These are phyloP conservation scores for Rhazya stricta DNA, from an alignment of 257 asterid genomes.

Conservation along the genomic window DNA sequence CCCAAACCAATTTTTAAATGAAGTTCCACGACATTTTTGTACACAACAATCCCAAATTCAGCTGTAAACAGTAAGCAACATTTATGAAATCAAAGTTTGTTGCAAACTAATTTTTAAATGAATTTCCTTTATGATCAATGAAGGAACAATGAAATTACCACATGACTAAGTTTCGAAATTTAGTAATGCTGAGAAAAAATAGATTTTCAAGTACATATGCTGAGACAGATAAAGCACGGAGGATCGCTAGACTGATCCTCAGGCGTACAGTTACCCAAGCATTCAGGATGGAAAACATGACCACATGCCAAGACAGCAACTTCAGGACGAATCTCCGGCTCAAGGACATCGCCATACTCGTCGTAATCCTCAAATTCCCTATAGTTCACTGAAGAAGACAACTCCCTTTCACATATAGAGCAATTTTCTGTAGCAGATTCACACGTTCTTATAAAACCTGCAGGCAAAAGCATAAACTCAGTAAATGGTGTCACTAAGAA, in stretches of 20 bases:
- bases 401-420: conserved; percentile 12
- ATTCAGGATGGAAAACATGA: conserved; percentile 23
- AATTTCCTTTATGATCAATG: neutral
- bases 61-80: no score
- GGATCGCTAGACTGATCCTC: conserved; percentile 22
- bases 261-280: conserved; percentile 18
- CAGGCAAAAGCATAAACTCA: neutral
- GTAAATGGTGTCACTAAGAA: neutral
- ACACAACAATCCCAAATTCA: no score
- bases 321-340: conserved; percentile 4
- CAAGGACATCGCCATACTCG: neutral
- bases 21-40: no score
- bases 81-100: neutral
- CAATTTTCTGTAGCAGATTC: conserved; percentile 6
- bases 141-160: neutral
- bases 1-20: neutral
- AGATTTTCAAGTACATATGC: conserved; percentile 9
- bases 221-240: conserved; percentile 21
- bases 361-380: neutral
- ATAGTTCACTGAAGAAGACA: neutral
- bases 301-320: conserved; percentile 29
- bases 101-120: neutral
- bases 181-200: no score
- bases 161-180: neutral
- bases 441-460: conserved; percentile 12